Base-by-base conservation (phyloP, 441 rosid species). In the Populus hybrid region DNA sequence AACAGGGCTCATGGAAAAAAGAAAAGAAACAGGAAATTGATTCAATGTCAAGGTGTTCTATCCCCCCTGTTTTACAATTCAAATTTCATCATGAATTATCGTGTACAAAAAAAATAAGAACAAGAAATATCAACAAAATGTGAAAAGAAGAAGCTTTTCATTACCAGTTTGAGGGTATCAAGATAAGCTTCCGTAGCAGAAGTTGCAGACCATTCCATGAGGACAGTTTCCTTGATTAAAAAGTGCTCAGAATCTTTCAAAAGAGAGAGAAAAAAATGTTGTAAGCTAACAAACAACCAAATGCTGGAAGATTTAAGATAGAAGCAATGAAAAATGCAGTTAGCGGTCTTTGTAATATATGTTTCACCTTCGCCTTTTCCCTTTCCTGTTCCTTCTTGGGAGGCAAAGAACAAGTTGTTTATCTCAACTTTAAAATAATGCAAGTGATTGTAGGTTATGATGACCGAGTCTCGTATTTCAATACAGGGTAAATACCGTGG, bases 101-200 rank as follows among this genome's bases (percentile, higher is more conserved):
- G 45, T 42, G 10, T 42, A 42, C 53, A 12, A 42, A 42, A 42
- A 9, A 3, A 42, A 42, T 33, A 14, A 1, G 14, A 56, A 29
- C 1, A 53, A 8, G 9, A 56, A 9, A 9, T 18, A 21, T 14
- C 66, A 3, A 33, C 14, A 21, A 63, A 42, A 56, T 26, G 16
- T 4, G 38, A 69, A 21, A 7, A 65, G 8, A 36, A 29, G 3
- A 3, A 3, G 20, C 45, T 36, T 45, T 45, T 12, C 18, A 35
- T 18, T 71, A 86, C 89, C 85, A 86, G 81, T 31, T 73, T 75
- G 7, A 84, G 80, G 77, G 89, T 80, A 71, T 88, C 87, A 61
- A 83, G 85, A 73, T 79, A 86, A 24, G 90, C 90, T 9, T 80
- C 79, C 24, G 85, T 81, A 64, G 90, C 90, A 18, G 85, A 84